Evolutionary conservation across 345 rosid species (phyloP).

Genomic region (Balakata baccata): DNA sequence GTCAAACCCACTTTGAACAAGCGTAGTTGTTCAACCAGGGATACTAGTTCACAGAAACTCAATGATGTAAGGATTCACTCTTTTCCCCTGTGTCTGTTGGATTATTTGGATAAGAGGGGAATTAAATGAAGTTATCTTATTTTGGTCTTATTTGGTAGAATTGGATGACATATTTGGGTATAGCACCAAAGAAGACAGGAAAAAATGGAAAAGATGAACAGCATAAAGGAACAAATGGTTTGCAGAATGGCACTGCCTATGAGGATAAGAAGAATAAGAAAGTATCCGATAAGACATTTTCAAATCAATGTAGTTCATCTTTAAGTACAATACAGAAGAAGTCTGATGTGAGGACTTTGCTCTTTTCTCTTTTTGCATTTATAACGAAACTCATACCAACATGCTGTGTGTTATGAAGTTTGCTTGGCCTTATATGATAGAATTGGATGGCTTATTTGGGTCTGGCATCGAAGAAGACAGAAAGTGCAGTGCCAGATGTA

Average conservation of each 20-base stretch:
- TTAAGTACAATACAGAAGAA: constrained; percentile 20
- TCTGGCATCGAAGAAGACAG: constrained; percentile 31
- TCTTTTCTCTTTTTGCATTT: constrained; percentile 12
- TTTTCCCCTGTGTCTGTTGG: not conserved
- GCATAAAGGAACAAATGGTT: not conserved
- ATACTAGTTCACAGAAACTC: constrained; percentile 29
- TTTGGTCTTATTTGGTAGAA: constrained; percentile 27
- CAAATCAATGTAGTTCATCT: constrained; percentile 20
- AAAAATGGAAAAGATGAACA: not conserved
- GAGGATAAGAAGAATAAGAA: constrained; percentile 34
- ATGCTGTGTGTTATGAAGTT: not conserved
- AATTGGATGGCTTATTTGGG: constrained; percentile 53
- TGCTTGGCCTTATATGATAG: constrained; percentile 23
- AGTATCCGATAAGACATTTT: constrained; percentile 23
- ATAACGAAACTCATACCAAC: not conserved
- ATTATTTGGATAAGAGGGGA: constrained; percentile 17
- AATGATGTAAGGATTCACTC: constrained; percentile 44
- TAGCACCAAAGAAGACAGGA: constrained; percentile 13
- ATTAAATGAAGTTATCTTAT: not conserved
- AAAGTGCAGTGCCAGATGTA: constrained; percentile 12
- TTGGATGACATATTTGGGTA: constrained; percentile 37
- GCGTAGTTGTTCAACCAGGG: constrained; percentile 24
- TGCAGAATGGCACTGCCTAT: not conserved
- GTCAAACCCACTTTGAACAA: constrained; percentile 32
- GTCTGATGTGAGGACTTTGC: constrained; percentile 35